Evolutionary conservation across 352 stramenopile genomes (phyloP).

Genomic region (Globisporangium megalacanthum): DNA sequence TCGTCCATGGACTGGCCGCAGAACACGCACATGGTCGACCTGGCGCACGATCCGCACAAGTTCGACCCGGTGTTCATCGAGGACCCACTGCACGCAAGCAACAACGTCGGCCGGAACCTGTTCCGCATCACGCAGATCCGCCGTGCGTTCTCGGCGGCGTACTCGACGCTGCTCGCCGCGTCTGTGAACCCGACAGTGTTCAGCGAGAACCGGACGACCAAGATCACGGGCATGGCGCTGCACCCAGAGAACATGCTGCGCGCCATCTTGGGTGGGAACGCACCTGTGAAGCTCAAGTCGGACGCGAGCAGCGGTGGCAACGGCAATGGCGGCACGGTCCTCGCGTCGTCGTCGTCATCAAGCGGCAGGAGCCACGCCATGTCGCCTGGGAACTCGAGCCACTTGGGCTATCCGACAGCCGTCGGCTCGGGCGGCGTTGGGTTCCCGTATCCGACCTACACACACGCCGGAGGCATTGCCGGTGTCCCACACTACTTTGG

Average conservation of each 20-base stretch:
- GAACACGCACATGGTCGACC: slow-evolving; percentile 33
- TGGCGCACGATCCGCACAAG: slow-evolving; percentile 84
- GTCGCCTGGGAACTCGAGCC: slow-evolving; percentile 15
- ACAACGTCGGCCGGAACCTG: slow-evolving; percentile 95
- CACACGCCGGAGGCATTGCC: slow-evolving; percentile 10
- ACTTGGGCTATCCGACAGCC: slow-evolving; percentile 13
- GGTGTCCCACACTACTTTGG: slow-evolving; percentile 16
- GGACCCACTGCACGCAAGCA: slow-evolving; percentile 90
- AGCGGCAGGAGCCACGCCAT: slow-evolving; percentile 4
- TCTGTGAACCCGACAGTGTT: slow-evolving; percentile 51
- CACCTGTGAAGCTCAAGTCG: slow-evolving; percentile 48
- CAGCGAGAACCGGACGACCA: slow-evolving; percentile 42
- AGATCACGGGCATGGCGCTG: slow-evolving; percentile 59
- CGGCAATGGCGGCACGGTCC: not conserved
- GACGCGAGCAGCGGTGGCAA: slow-evolving; percentile 16
- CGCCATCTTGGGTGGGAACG: slow-evolving; percentile 50
- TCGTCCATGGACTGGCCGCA: slow-evolving; percentile 55
- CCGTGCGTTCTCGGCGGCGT: slow-evolving; percentile 67
- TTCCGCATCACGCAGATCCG: slow-evolving; percentile 93
- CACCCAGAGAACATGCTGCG: slow-evolving; percentile 80
- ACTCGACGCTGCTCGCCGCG: slow-evolving; percentile 57
- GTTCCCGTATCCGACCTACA: slow-evolving; percentile 17
- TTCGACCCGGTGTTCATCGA: slow-evolving; percentile 95
- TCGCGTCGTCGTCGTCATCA: slow-evolving; percentile 6
- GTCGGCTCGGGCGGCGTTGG: slow-evolving; percentile 2